Percentiles rank a stretch among this genome's conserved stretches.
Conservation (phyloP, 2,329 filamentous ascomycete species). For the Diaporthe destruens region DNA sequence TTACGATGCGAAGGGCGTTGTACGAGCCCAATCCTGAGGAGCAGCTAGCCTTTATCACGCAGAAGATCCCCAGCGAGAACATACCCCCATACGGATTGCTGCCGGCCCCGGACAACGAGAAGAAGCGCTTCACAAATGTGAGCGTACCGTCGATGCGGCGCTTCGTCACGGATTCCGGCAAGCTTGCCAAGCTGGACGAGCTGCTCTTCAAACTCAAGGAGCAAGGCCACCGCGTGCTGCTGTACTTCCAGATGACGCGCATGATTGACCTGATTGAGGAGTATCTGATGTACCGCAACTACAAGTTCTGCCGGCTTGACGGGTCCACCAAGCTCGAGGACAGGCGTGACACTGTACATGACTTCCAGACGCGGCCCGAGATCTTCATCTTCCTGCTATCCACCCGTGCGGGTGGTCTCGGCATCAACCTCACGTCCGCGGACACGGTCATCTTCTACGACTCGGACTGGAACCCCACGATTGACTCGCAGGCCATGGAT, state of each 20-base stretch:
- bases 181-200: conserved; percentile 90
- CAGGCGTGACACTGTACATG: conserved; percentile 92
- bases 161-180: conserved; percentile 97
- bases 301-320: conserved; percentile 97
- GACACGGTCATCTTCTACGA: conserved; percentile 99
- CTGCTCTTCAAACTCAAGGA: conserved; percentile 92
- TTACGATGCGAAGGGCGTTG: conserved; percentile 78
- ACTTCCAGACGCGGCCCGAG: conserved; percentile 94
- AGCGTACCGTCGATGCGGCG: conserved; percentile 95
- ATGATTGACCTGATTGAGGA: conserved; percentile 99
- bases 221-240: conserved; percentile 89
- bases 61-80: conserved; percentile 74
- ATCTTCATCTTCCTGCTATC: conserved; percentile 98
- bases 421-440: conserved; percentile 96
- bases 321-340: conserved; percentile 98
- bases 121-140: conserved; percentile 89
- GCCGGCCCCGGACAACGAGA: conserved; percentile 83
- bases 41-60: conserved; percentile 80
- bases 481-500: conserved; percentile 99
- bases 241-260: conserved; percentile 99
- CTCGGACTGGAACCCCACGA: conserved; percentile 99
- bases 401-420: conserved; percentile 95
- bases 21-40: conserved; percentile 74
- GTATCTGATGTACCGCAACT: conserved; percentile 98
- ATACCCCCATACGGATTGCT: conserved; percentile 76